Evolutionary conservation across 345 rosid genomes (phyloP), one percentile per base, ranked within the genome.

Genomic region (Cardamine resedifolia): DNA sequence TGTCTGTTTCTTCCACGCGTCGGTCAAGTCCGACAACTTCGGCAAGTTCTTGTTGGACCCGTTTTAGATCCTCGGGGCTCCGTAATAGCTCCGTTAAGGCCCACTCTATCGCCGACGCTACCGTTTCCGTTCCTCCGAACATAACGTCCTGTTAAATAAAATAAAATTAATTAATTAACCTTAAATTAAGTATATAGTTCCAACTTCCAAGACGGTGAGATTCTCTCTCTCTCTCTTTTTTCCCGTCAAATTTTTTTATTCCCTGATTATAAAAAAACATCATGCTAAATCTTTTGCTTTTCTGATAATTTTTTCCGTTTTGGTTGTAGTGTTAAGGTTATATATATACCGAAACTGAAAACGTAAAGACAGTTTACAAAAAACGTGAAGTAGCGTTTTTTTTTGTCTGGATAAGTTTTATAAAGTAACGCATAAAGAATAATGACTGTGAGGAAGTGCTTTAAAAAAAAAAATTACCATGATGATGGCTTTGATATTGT

Each of bases 61-160:
- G 82, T 39, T 82, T 88, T 45, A 90, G 55, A 27, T 95, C 91
- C 6, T 87, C 88, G 0, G 98, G 99, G 53, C 85, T 86, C 50
- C 72, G 87, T 90, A 95, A 77, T 60, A 91, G 75, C 78, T 95
- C 99, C 2, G 99, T 61, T 81, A 95, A 50, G 31, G 88, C 86
- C 99, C 99, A 95, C 57, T 95, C 99, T 27, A 95, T 95, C 0
- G 93, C 96, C 18, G 97, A 91, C 9, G 98, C 99, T 56, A 95
- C 99, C 7, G 99, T 95, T 70, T 91, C 97, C 2, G 98, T 91
- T 55, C 99, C 99, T 36, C 99, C 99, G 71, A 95, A 95, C 99
- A 95, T 95, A 28, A 95, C 99, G 68, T 95, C 99, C 99, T 95
- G 72, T 45, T 67, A 12, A 23, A 30, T 10, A 1, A 59, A 53